Evolutionary conservation across 495 filamentous ascomycete species (phyloP).

Genomic region (Melanomma pulvis-pyrius): DNA sequence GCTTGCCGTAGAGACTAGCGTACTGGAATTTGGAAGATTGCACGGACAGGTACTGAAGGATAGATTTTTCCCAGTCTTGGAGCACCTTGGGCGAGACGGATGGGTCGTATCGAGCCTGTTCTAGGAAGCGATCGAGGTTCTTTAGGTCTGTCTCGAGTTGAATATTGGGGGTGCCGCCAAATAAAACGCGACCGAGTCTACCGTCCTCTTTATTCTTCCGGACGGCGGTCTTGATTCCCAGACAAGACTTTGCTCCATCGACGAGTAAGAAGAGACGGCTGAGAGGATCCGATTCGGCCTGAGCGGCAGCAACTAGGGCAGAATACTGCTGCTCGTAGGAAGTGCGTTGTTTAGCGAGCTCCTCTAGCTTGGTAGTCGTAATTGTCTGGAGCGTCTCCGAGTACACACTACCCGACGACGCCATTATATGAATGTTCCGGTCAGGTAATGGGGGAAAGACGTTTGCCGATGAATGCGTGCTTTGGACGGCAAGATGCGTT

Average conservation of each 20-base stretch:
- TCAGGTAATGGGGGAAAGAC: background rate
- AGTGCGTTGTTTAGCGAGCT: conserved; percentile 61
- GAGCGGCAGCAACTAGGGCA: conserved; percentile 43
- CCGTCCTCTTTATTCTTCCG: conserved; percentile 25
- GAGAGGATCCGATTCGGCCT: conserved; percentile 39
- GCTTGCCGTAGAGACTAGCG: conserved; percentile 61
- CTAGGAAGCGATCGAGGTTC: conserved; percentile 56
- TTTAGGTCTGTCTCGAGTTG: conserved; percentile 50
- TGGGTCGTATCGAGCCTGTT: conserved; percentile 60
- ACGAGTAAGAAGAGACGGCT: conserved; percentile 47
- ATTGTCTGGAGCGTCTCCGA: conserved; percentile 67
- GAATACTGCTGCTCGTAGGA: conserved; percentile 52
- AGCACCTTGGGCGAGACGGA: conserved; percentile 55
- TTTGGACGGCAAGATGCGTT: background rate
- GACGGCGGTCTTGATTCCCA: conserved; percentile 41
- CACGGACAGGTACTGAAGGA: conserved; percentile 54
- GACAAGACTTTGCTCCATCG: conserved; percentile 49
- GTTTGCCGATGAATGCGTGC: background rate
- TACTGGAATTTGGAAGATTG: conserved; percentile 63
- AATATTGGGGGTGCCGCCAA: conserved; percentile 41
- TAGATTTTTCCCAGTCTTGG: conserved; percentile 51
- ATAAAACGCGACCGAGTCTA: conserved; percentile 42
- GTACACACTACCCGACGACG: conserved; percentile 41
- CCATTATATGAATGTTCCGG: conserved; percentile 3
- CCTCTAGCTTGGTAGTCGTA: conserved; percentile 65